Evolutionary conservation across 768 basidiomycete genomes (phyloP).

Genomic region (Sarcodon aspratus): DNA sequence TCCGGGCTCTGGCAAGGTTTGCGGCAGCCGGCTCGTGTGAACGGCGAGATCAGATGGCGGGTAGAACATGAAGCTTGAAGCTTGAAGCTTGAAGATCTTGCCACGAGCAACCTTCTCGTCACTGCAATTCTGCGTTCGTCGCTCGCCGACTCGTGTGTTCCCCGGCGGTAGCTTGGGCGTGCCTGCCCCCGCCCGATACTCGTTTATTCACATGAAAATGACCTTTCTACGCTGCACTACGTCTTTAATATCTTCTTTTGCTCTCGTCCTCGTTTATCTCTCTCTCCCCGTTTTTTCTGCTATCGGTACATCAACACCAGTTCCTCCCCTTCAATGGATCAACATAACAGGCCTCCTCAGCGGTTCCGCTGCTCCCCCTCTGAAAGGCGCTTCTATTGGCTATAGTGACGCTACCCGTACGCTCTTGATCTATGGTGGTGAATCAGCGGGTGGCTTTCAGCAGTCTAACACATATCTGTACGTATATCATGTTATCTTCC

Average conservation of each 20-base stretch:
- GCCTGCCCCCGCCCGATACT: too few relatives aligned
- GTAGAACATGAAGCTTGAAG: too few relatives aligned
- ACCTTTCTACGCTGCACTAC: too few relatives aligned
- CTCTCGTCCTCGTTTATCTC: constrained; percentile 12
- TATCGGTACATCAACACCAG: constrained; percentile 39
- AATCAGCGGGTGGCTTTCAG: constrained; percentile 51
- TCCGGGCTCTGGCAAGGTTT: too few relatives aligned
- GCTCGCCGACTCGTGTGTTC: too few relatives aligned
- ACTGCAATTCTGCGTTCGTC: too few relatives aligned
- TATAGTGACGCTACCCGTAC: constrained; percentile 35
- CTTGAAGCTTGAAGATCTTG: too few relatives aligned
- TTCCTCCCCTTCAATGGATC: constrained; percentile 63
- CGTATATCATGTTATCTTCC: constrained; percentile 12
- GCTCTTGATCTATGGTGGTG: constrained; percentile 66
- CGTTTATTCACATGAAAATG: too few relatives aligned
- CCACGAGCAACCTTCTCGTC: too few relatives aligned
- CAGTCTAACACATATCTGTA: constrained; percentile 62
- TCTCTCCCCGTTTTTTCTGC: constrained; percentile 24
- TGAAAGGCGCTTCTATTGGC: constrained; percentile 66
- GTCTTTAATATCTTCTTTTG: constrained; percentile 6
- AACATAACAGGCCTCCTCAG: constrained; percentile 48
- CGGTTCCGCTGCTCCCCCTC: constrained; percentile 45
- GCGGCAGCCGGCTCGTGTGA: too few relatives aligned
- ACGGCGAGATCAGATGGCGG: too few relatives aligned
- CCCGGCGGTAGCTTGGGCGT: too few relatives aligned